Evolutionary conservation across 2,329 filamentous ascomycete species (phyloP).

Genomic region (Colletotrichum tofieldiae): DNA sequence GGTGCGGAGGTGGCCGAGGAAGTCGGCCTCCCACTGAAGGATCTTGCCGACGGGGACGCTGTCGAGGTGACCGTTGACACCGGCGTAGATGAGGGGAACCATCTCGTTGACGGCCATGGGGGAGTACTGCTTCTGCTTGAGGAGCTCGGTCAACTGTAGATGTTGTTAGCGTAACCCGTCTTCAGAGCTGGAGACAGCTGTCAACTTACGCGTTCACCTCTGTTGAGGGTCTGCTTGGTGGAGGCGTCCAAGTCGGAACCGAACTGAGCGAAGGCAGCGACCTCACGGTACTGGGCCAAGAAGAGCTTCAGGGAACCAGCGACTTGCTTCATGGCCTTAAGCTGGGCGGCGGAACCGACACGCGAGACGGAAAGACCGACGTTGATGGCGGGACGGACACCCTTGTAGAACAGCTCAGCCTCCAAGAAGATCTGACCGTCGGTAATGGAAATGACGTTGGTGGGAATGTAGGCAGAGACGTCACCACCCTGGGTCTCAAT

Average conservation of each 20-base stretch:
- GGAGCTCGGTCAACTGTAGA: conserved; percentile 87
- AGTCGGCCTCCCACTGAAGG: conserved; percentile 93
- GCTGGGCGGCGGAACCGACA: conserved; percentile 99
- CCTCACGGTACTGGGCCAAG: conserved; percentile 99
- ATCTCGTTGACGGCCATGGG: conserved; percentile 99
- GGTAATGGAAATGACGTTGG: conserved; percentile 99
- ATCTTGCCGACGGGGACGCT: conserved; percentile 91
- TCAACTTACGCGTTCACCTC: conserved; percentile 93
- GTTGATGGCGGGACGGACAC: conserved; percentile 99
- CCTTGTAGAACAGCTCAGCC: conserved; percentile 99
- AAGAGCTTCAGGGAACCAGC: conserved; percentile 99
- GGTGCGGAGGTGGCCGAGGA: conserved; percentile 91
- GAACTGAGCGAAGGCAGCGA: conserved; percentile 99
- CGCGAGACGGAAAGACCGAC: conserved; percentile 99
- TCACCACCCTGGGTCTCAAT: conserved; percentile 99
- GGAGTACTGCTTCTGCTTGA: conserved; percentile 99
- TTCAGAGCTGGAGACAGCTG: neutral
- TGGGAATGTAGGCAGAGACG: conserved; percentile 99
- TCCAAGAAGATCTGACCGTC: conserved; percentile 99
- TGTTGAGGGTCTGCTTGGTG: conserved; percentile 97
- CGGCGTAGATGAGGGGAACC: conserved; percentile 99
- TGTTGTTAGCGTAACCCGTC: conserved; percentile 28
- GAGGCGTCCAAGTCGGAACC: conserved; percentile 99
- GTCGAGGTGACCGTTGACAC: conserved; percentile 98
- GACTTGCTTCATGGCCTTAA: conserved; percentile 99